Percentiles rank a stretch among this genome's conserved stretches.
phyloP scores from a whole-genome alignment of 1,284 basidiomycete genomes.

The Ganoderma resinaceum region DNA sequence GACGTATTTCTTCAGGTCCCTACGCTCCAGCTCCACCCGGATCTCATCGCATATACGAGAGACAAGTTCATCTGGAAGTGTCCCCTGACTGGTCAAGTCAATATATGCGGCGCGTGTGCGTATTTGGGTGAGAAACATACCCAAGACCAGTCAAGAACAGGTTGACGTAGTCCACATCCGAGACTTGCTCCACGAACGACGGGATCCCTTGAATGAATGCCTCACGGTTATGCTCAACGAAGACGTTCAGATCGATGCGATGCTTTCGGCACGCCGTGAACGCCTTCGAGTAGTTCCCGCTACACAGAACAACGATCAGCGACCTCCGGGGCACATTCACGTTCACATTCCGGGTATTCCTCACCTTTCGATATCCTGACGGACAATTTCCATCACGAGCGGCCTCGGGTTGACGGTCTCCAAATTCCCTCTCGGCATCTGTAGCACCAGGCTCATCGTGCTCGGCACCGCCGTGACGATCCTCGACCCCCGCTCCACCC shows the following conservation, averaged over 20 bases:
- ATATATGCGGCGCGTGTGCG: neutral
- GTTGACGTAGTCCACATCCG: conserved; percentile 93
- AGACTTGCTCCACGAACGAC: conserved; percentile 84
- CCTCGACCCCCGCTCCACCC: conserved; percentile 86
- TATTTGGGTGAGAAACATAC: conserved; percentile 57
- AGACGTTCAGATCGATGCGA: conserved; percentile 88
- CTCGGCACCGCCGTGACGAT: conserved; percentile 89
- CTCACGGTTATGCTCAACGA: conserved; percentile 81
- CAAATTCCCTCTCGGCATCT: conserved; percentile 98
- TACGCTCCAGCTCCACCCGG: conserved; percentile 74
- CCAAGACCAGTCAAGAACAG: conserved; percentile 89
- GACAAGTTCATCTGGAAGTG: conserved; percentile 63
- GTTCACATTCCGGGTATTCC: conserved; percentile 33
- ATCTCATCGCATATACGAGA: conserved; percentile 83
- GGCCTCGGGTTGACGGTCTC: conserved; percentile 96
- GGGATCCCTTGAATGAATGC: conserved; percentile 73
- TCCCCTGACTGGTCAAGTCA: conserved; percentile 57
- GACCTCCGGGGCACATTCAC: too few species aligned
- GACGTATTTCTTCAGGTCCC: conserved; percentile 82
- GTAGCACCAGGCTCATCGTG: conserved; percentile 89
- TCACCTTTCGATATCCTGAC: conserved; percentile 76
- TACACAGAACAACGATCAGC: conserved; percentile 37
- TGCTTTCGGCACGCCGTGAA: conserved; percentile 94
- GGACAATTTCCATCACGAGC: conserved; percentile 86
- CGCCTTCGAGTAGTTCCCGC: conserved; percentile 81